Base-by-base conservation (phyloP, 2,329 filamentous ascomycete species). In the Huntiella abstrusa region DNA sequence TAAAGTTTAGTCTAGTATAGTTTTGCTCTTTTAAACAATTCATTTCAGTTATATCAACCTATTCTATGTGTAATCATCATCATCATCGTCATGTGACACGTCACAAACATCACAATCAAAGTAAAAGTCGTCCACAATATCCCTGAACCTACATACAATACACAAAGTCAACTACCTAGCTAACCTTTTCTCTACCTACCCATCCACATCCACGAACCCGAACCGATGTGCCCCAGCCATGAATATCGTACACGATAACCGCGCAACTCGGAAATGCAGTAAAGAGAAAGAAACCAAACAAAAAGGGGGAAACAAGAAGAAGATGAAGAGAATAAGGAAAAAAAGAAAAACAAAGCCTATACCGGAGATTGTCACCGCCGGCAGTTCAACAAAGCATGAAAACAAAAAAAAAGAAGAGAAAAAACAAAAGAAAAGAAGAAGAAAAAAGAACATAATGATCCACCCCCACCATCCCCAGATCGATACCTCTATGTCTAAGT, bases 221-320 rank as follows among this genome's bases (percentile, higher is more conserved):
- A 28, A 28, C 22, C 22, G 22, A 28, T 28, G 22, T 28, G 22
- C 22, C 22, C 22, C 22, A 28, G 22, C 22, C 22, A 43, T 43
- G 34, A 36, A 36, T n/a, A 43, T 43, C 41, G 32, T 43, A 43
- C 41, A 43, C 41, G 41, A 43, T 43, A 43, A 34, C 28, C 41
- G 22, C 41, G 41, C 41, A 43, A 43, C 28, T 43, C 41, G 41
- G 41, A 43, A 43, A 43, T 43, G 32, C 41, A 43, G 34, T 19
- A 17, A 43, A 34, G 34, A 33, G 28, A 43, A 43, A 41, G 40
- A 41, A 28, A 41, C 10, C 40, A 19, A 41, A 41, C 17, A 17
- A 43, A 10, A 43, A 43, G 4, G n/a, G 16, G 17, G 34, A 15
- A 32, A 42, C 28, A 16, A 33, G 34, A n/a, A 43, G 12, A 35